Evolutionary conservation across 2,329 filamentous ascomycete species (phyloP), one percentile per base, ranked within the genome.

Genomic region (Anisogramma anomala): DNA sequence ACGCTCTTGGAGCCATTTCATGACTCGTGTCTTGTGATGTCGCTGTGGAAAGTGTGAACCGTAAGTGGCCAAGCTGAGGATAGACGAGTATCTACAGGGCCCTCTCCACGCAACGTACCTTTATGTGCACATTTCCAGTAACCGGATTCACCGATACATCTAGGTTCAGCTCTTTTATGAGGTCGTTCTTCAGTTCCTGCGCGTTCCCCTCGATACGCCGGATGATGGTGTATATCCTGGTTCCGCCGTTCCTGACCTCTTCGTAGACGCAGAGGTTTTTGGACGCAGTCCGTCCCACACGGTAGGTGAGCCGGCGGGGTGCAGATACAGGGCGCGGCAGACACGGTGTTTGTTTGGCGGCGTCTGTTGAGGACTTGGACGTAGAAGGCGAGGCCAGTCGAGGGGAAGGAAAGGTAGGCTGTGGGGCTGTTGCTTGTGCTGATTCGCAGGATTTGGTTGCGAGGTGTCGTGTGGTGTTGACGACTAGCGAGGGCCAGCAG

Each of bases 121-220:
- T 85, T 48, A 94, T 67, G 48, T 81, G 66, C 39, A 96, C 72
- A 53, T 94, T 82, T 37, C 72, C 71, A 33, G 82, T 94, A 37
- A 80, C 63, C 15, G 64, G 64, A 49, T 75, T 75, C 33, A 77
- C 48, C 48, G 58, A 64, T 31, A 79, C 65, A 6, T 77, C 64
- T 11, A 72, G 65, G 36, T 68, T 56, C 46, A 94, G 59, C 9
- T 68, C 71, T 15, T 62, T 55, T 27, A 68, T 63, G 42, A 96
- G 57, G 51, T 87, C 81, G 26, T 71, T 60, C 47, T 74, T 69
- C 49, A 96, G 58, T 3, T 66, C 71, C 23, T 66, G 60, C 36
- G 77, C 55, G 57, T 94, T 73, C 13, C 91, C 91, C 43, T 85
- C 77, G 36, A 89, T 72, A 61, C 84, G 87, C 58, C 86, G 82